phyloP scores from a whole-genome alignment of 1,284 basidiomycete species.

The Ustilago trichophora region DNA sequence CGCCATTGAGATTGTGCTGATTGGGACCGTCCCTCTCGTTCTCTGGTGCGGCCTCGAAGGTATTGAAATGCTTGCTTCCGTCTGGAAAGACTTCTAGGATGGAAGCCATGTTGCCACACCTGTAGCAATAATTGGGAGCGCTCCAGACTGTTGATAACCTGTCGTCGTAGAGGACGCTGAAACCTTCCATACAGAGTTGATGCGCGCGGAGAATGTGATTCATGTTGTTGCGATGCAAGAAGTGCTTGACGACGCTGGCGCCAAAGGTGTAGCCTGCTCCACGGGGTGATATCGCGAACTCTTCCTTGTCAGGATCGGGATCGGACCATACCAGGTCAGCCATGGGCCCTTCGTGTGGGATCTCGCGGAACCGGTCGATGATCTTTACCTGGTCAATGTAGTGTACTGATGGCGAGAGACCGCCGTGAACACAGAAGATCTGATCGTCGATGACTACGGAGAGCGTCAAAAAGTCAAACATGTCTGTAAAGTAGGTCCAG shows the following conservation, averaged over 20 bases:
- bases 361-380: slow-evolving; percentile 98
- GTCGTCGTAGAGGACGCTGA: slow-evolving; percentile 91
- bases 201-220: slow-evolving; percentile 96
- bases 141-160: slow-evolving; percentile 97
- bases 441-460: slow-evolving; percentile 98
- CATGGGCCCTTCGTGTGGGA: slow-evolving; percentile 99
- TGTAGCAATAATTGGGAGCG: slow-evolving; percentile 97
- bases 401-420: slow-evolving; percentile 95
- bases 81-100: slow-evolving; percentile 95
- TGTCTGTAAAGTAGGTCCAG: slow-evolving; percentile 99
- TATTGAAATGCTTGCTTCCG: slow-evolving; percentile 91
- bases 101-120: slow-evolving; percentile 95
- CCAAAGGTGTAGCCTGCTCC: slow-evolving; percentile 99
- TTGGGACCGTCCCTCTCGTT: slow-evolving; percentile 75
- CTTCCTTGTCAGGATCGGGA: slow-evolving; percentile 98
- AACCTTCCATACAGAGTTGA: slow-evolving; percentile 99
- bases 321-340: slow-evolving; percentile 99
- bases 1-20: slow-evolving; percentile 41
- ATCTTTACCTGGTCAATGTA: slow-evolving; percentile 99
- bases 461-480: slow-evolving; percentile 99
- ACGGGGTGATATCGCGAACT: slow-evolving; percentile 96
- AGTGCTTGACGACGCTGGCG: slow-evolving; percentile 97
- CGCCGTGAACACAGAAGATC: slow-evolving; percentile 99
- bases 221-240: slow-evolving; percentile 89
- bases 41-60: slow-evolving; percentile 97